phyloP scores from a whole-genome alignment of 2,329 filamentous ascomycete species.

The Tricladium varicosporioides region DNA sequence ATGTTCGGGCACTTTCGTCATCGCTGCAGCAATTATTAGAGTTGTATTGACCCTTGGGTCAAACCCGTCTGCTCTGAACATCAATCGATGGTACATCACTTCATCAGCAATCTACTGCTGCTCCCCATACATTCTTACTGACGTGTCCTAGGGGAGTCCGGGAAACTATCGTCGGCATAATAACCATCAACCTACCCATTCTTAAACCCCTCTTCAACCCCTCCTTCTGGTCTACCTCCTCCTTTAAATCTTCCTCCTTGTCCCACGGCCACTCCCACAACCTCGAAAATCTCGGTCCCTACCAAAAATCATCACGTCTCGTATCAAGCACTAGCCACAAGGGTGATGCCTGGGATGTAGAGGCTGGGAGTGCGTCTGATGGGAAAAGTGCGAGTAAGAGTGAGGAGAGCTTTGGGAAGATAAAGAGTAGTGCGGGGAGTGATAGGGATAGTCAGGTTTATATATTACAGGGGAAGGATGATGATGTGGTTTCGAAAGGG shows the following conservation, averaged over 20 bases:
- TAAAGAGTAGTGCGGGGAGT: background rate
- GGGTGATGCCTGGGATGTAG: background rate
- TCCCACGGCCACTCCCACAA: slow-evolving; percentile 1
- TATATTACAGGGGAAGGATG: background rate
- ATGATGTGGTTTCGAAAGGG: slow-evolving; percentile 5
- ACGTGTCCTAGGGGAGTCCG: slow-evolving; percentile 15
- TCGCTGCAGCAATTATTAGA: slow-evolving; percentile 17
- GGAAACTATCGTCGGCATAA: slow-evolving; percentile 25
- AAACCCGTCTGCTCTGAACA: slow-evolving; percentile 34
- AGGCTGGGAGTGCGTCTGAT: background rate
- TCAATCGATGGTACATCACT: slow-evolving; percentile 20
- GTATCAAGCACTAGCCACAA: background rate
- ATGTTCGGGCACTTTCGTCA: slow-evolving; percentile 18
- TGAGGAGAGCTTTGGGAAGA: slow-evolving; percentile 1
- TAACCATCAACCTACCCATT: slow-evolving; percentile 23
- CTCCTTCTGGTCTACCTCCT: slow-evolving; percentile 17
- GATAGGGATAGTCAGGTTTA: slow-evolving; percentile 3
- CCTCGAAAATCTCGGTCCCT: background rate
- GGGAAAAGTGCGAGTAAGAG: background rate
- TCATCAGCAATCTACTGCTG: too few relatives aligned
- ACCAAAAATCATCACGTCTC: background rate
- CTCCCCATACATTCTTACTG: background rate
- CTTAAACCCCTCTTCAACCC: slow-evolving; percentile 19
- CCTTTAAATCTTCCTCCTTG: background rate
- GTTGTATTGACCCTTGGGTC: slow-evolving; percentile 21